Evolutionary conservation across 2,329 filamentous ascomycete genomes (phyloP).

Genomic region (Esteya vermicola): DNA sequence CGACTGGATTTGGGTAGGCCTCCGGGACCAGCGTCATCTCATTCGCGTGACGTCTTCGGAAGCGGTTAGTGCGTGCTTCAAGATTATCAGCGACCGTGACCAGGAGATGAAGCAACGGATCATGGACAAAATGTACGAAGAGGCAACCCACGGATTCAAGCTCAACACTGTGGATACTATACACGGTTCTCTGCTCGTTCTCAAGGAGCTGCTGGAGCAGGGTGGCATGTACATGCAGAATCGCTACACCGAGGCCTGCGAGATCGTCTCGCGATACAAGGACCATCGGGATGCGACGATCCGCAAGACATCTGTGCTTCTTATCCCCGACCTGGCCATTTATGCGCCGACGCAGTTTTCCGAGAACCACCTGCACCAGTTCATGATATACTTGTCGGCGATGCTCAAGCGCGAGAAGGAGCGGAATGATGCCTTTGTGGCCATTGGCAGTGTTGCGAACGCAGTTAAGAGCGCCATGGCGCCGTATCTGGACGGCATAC

Average conservation of each 20-base stretch:
- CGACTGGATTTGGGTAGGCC: conserved; percentile 88
- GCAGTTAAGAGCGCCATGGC: conserved; percentile 91
- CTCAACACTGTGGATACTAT: conserved; percentile 73
- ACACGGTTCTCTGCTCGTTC: conserved; percentile 83
- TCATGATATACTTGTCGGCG: conserved; percentile 90
- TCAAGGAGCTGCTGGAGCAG: conserved; percentile 85
- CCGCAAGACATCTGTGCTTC: conserved; percentile 73
- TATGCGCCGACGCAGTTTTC: conserved; percentile 89
- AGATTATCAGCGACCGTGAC: conserved; percentile 89
- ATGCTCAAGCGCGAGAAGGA: conserved; percentile 94
- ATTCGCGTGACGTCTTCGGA: conserved; percentile 88
- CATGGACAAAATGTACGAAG: conserved; percentile 84
- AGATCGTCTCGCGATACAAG: conserved; percentile 83
- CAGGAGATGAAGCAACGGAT: conserved; percentile 72
- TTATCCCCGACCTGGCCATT: conserved; percentile 84
- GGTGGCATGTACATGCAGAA: conserved; percentile 99
- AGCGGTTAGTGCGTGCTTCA: conserved; percentile 87
- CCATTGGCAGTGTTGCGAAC: conserved; percentile 91
- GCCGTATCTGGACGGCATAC: conserved; percentile 85
- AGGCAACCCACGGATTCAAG: conserved; percentile 67
- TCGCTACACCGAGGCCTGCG: conserved; percentile 80
- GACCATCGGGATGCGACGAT: conserved; percentile 84
- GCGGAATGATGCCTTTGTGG: conserved; percentile 83
- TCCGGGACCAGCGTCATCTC: conserved; percentile 77
- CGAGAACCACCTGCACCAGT: conserved; percentile 75